Base-by-base conservation (phyloP, 1,139 yeast genomes). In the Tardiomyces digboiensis region DNA sequence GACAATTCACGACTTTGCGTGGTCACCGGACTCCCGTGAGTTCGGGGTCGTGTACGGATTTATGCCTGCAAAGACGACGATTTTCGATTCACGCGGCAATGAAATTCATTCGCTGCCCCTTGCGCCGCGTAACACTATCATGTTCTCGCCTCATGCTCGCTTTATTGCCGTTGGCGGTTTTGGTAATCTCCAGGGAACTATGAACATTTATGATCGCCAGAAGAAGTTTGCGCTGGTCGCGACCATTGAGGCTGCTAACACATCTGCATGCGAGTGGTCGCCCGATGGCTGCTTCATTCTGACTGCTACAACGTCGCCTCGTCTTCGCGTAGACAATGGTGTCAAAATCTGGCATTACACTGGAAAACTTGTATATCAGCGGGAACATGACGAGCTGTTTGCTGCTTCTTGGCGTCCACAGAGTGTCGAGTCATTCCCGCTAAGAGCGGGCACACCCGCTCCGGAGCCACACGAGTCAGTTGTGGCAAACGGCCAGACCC, bases 1-100 rank as follows among this genome's bases (percentile, higher is more conserved):
- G 21, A 97, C 98, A 40, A 88, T 93, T 54, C 97, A 93, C 66
- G 98, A 91, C 62, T 84, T 91, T 52, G 82, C 94, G 29, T 93
- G 99, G 99, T 84, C 96, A 22, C 97, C 97, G 48, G 80, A 89
- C 44, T 87, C 96, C 19, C 76, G 96, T 56, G 97, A 91, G 68
- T 93, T 93, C 69, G 97, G 97, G 47, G 98, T 91, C 42, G 88
- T 85, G 49, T 89, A 89, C 61, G 99, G 98, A 33, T 89, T 76
- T 66, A 93, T 93, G 98, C 99, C 99, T 1, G 87, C 97, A 21
- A 85, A 85, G 59, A 88, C 97, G 21, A 82, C 96, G 12, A 87
- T 93, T 59, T 91, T 91, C 60, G 97, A 93, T 66, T 80, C 95
- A 22, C 78, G 97, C 59, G 99, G 98, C 52, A 86, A 88, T 62